Percentiles rank a stretch among this genome's conserved stretches.
phyloP scores from a whole-genome alignment of 1,284 basidiomycete genomes.

The Rhizoctonia solani region DNA sequence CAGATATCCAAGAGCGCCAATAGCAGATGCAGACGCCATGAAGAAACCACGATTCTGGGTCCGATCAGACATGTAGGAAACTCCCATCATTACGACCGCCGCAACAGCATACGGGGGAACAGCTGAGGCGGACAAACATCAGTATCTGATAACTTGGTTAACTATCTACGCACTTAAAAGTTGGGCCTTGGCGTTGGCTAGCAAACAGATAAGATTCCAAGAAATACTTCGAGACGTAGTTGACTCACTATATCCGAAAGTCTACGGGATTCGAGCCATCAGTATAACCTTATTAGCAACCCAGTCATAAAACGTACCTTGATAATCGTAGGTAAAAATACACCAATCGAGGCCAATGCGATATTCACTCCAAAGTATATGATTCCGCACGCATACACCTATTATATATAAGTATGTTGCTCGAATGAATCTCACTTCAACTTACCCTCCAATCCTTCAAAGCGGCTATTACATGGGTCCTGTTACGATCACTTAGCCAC shows the following conservation, averaged over 20 bases:
- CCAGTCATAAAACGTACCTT: conserved; percentile 42
- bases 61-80: conserved; percentile 71
- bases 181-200: conserved; percentile 61
- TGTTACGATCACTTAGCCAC: conserved; percentile 42
- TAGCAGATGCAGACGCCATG: conserved; percentile 53
- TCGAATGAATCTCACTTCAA: conserved; percentile 33
- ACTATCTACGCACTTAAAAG: conserved; percentile 51
- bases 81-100: conserved; percentile 64
- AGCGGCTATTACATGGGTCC: conserved; percentile 63
- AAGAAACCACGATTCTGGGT: conserved; percentile 70
- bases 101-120: conserved; percentile 83
- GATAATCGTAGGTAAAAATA: conserved; percentile 85
- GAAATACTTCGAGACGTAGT: conserved; percentile 37
- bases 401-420: background rate
- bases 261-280: conserved; percentile 41
- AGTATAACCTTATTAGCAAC: background rate
- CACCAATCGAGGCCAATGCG: conserved; percentile 75
- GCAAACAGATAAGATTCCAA: conserved; percentile 13
- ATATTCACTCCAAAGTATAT: conserved; percentile 81
- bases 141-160: conserved; percentile 18
- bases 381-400: no score
- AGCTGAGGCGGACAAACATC: conserved; percentile 50
- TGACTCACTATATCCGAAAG: conserved; percentile 69
- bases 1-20: conserved; percentile 70
- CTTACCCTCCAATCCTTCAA: conserved; percentile 72